Base-by-base conservation (phyloP, 768 basidiomycete species). In the Steccherinum ochraceum region DNA sequence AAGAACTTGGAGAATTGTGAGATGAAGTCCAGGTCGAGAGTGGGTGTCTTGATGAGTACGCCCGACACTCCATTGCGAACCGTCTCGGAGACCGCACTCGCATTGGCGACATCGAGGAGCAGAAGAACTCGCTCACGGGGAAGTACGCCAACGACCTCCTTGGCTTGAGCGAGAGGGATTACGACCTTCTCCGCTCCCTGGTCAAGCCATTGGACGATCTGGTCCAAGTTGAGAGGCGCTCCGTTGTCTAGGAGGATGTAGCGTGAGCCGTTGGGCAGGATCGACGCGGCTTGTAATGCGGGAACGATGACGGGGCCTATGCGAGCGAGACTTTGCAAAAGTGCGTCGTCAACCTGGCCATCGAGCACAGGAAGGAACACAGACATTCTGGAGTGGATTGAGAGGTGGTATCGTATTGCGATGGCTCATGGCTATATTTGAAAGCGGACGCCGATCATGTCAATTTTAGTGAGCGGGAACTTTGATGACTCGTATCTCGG, bases 141-240 rank as follows among this genome's bases (percentile, higher is more conserved):
- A 24, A 95, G 69, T 24, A 71, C 56, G n/a, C 77, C 81, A 42
- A 87, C 79, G 43, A 88, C 72, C 45, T 79, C 80, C 63, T 81
- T 83, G 24, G 78, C 86, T 59, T 75, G 74, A n/a, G 80, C 67
- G 40, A 81, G 74, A 18, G 84, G 77, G 0, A 93, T 75, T 35
- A 96, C 82, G 61, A 93, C 75, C 67, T 89, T 93, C 58, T 84
- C 78, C 2, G 84, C 80, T 20, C 94, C 93, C 19, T 71, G 70
- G 66, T 97, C 89, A 24, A 99, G 79, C 72, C 74, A 78, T 19
- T 78, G 68, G 51, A 81, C 71, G 58, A 83, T 72, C 20, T 78
- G 70, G 49, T 86, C 83, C n/a, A 76, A 48, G 46, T 77, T 70
- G 41, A 73, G 59, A 11, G 74, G 61, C 12, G 67, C 53, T 56